These are phyloP conservation scores for Globisporangium rhizosaccharum DNA, from an alignment of 352 stramenopile genomes.

Conservation along the genomic window DNA sequence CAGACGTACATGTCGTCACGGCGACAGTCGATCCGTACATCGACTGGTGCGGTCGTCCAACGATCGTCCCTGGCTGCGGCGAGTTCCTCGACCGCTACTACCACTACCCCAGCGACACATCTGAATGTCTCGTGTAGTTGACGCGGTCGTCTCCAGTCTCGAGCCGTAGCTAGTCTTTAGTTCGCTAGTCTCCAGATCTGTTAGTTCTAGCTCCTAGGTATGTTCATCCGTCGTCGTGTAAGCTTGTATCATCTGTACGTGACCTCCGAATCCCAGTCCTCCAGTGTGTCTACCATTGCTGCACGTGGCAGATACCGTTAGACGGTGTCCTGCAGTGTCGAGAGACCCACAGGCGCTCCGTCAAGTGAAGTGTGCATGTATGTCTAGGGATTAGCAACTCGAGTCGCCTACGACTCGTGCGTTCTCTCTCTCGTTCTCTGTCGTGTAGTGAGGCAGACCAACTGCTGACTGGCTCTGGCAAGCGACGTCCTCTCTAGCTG, in stretches of 20 bases:
- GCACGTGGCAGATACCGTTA: no score
- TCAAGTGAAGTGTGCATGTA: neutral
- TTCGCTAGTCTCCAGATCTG: no score
- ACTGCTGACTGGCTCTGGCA: neutral
- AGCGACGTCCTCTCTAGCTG: slow-evolving; percentile 2
- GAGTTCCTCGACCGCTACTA: slow-evolving; percentile 5
- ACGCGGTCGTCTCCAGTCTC: neutral
- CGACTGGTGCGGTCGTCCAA: neutral
- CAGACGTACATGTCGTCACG: neutral
- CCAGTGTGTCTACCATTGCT: neutral
- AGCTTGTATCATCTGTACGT: no score
- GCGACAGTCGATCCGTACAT: neutral
- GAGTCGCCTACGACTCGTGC: no score
- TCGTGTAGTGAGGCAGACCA: neutral
- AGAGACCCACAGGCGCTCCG: no score
- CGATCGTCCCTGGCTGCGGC: slow-evolving; percentile 1
- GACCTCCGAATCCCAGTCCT: neutral
- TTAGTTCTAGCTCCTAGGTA: no score
- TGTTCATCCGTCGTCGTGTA: no score
- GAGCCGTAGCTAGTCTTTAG: no score
- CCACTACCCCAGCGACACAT: neutral
- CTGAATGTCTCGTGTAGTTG: neutral
- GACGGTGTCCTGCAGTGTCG: no score
- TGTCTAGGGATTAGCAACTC: neutral
- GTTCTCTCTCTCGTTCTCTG: no score